Evolutionary conservation across 371 early-diverging fungal genomes (phyloP).

Genomic region (Circinella umbellata): DNA sequence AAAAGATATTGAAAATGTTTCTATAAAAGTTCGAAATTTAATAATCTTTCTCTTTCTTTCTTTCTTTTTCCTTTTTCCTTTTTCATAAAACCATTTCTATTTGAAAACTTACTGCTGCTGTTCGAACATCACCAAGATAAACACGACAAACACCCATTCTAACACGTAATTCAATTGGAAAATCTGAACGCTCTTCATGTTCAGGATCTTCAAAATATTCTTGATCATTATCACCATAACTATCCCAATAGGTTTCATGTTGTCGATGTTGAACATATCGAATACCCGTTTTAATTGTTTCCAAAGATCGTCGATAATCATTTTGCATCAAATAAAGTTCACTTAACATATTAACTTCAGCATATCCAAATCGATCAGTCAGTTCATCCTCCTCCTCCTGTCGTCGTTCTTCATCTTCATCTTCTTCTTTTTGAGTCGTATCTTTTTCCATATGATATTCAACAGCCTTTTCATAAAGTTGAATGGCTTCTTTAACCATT

Average conservation of each 20-base stretch:
- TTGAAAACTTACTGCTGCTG: constrained; percentile 64
- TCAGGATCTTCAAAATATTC: constrained; percentile 45
- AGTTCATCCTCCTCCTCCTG: constrained; percentile 44
- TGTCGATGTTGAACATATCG: constrained; percentile 73
- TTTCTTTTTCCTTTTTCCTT: too few species aligned
- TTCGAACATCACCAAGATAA: constrained; percentile 67
- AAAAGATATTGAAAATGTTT: constrained; percentile 73
- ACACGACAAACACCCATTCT: constrained; percentile 86
- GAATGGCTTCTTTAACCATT: constrained; percentile 56
- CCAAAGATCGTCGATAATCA: constrained; percentile 74
- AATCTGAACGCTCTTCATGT: constrained; percentile 30
- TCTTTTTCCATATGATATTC: constrained; percentile 38
- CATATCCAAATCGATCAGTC: constrained; percentile 63
- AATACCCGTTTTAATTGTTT: constrained; percentile 73
- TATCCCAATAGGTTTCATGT: constrained; percentile 66
- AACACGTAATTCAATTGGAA: constrained; percentile 85
- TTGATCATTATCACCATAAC: constrained; percentile 55
- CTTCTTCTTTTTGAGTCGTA: not conserved
- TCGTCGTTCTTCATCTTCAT: constrained; percentile 26
- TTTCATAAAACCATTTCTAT: not conserved
- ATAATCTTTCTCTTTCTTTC: too few species aligned
- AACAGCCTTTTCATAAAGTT: constrained; percentile 57
- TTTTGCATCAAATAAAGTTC: constrained; percentile 81
- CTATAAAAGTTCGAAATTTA: constrained; percentile 26
- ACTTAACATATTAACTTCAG: constrained; percentile 83